Conservation (phyloP, 345 rosid genomes). For the Hibiscus tridactylites region DNA sequence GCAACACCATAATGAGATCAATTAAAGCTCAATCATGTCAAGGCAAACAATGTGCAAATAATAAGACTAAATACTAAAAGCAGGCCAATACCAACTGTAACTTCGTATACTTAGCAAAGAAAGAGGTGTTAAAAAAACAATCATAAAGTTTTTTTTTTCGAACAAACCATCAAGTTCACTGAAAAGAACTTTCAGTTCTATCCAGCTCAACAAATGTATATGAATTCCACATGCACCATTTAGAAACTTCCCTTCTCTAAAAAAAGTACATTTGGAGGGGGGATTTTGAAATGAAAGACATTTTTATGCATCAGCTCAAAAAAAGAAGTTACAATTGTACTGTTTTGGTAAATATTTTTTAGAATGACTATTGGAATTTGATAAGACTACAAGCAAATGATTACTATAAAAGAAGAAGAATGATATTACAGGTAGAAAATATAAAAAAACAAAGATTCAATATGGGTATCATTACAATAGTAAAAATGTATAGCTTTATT, state of each 20-base stretch:
- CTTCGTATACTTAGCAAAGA: conserved; percentile 1
- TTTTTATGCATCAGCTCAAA: not conserved
- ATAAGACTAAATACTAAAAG: not conserved
- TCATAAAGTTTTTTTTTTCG: not conserved
- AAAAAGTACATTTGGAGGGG: not conserved
- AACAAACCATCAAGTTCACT: too few species aligned
- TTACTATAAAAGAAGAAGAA: not conserved
- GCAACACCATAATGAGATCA: conserved; percentile 22
- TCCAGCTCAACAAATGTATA: not conserved
- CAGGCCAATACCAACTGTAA: not conserved
- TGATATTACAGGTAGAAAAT: not conserved
- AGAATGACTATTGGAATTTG: not conserved
- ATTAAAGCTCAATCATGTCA: conserved; percentile 14
- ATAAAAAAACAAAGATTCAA: too few species aligned
- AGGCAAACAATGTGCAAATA: conserved; percentile 2
- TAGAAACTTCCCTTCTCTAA: not conserved
- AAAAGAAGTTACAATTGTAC: not conserved
- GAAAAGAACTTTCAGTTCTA: not conserved
- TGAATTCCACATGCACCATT: not conserved
- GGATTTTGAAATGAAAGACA: not conserved
- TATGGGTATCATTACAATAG: too few species aligned
- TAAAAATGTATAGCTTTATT: too few species aligned
- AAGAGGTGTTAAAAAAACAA: not conserved
- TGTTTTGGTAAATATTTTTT: not conserved
- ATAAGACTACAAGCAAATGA: not conserved